Evolutionary conservation across 176 grass and related monocot species (phyloP).

Genomic region (Paspalum notatum): DNA sequence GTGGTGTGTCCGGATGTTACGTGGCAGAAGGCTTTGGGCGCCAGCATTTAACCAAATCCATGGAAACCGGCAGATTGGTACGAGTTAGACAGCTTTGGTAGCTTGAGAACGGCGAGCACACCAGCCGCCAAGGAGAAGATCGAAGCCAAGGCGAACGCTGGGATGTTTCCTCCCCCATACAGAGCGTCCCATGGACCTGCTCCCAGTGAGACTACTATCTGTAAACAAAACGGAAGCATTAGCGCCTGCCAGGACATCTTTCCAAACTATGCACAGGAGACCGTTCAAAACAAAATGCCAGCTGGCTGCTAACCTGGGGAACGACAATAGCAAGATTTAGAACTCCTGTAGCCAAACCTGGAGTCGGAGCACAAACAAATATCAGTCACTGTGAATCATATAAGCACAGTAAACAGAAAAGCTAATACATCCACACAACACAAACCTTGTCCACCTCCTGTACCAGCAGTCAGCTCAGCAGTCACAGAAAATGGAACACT

Average conservation of each 20-base stretch:
- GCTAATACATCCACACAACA: not conserved
- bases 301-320: constrained; percentile 65
- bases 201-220: constrained; percentile 91
- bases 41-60: constrained; percentile 71
- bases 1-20: constrained; percentile 15
- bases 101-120: constrained; percentile 74
- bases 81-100: constrained; percentile 77
- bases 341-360: constrained; percentile 95
- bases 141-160: constrained; percentile 84
- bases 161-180: constrained; percentile 91
- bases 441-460: constrained; percentile 95
- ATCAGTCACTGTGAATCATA: not conserved
- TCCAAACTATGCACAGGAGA: not conserved
- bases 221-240: constrained; percentile 26
- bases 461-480: constrained; percentile 83
- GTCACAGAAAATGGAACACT: constrained; percentile 95
- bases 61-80: constrained; percentile 84
- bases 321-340: constrained; percentile 92
- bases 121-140: constrained; percentile 75
- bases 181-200: constrained; percentile 95
- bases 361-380: constrained; percentile 29
- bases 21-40: not conserved
- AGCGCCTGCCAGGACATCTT: not conserved
- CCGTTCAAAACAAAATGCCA: not conserved
- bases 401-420: not conserved